Conservation (phyloP, 192 early-diverging fungal genomes). For the Backusella sp. region DNA sequence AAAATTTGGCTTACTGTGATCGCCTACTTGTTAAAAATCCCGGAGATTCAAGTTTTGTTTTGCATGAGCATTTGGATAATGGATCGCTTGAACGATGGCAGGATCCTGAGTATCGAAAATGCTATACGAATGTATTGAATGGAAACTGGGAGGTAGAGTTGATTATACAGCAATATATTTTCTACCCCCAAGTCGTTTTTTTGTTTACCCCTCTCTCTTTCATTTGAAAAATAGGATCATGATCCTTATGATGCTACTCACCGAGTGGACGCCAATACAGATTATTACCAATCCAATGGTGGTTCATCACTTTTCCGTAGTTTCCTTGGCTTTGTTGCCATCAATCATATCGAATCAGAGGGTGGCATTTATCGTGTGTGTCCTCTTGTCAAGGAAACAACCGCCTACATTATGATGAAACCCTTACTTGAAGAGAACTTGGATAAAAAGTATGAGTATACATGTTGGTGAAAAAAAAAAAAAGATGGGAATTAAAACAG, state of each 20-base stretch:
- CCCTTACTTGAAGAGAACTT: slow-evolving; percentile 24
- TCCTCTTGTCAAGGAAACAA: slow-evolving; percentile 25
- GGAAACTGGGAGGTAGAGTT: slow-evolving; percentile 26
- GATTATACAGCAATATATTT: background rate
- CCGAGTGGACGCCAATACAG: slow-evolving; percentile 19
- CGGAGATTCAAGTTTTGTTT: slow-evolving; percentile 21
- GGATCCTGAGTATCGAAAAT: slow-evolving; percentile 28
- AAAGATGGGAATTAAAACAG: background rate
- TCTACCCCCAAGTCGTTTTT: no score
- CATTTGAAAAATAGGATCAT: slow-evolving; percentile 13
- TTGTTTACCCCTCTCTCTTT: background rate
- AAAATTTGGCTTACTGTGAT: slow-evolving; percentile 28
- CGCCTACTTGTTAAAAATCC: slow-evolving; percentile 21
- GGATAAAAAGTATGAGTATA: slow-evolving; percentile 6
- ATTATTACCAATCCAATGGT: slow-evolving; percentile 19
- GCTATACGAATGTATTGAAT: slow-evolving; percentile 26
- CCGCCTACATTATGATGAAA: slow-evolving; percentile 30
- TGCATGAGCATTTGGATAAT: slow-evolving; percentile 26
- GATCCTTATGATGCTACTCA: slow-evolving; percentile 36
- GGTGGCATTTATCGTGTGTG: slow-evolving; percentile 26
- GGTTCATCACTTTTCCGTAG: slow-evolving; percentile 27
- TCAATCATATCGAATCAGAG: slow-evolving; percentile 20
- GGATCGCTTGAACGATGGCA: slow-evolving; percentile 34
- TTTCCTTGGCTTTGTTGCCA: slow-evolving; percentile 33
- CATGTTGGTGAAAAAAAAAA: background rate